Evolutionary conservation across 192 early-diverging fungal genomes (phyloP).

Genomic region (Helicostylum pulchrum): DNA sequence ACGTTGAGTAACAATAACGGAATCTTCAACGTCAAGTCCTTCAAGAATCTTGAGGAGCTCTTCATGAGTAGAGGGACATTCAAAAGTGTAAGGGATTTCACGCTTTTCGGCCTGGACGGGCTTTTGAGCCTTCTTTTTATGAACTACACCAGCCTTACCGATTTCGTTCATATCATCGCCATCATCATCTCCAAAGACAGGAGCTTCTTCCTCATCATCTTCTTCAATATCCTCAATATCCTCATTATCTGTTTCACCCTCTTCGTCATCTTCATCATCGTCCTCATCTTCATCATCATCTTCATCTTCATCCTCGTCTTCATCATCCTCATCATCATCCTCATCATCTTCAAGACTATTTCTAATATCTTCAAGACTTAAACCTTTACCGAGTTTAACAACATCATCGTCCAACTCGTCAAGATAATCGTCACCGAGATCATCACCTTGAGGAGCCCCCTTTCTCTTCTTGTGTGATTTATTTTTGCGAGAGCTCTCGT

Average conservation of each 20-base stretch:
- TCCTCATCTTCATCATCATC: slow-evolving; percentile 44
- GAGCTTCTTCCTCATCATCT: slow-evolving; percentile 25
- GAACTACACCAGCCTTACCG: slow-evolving; percentile 14
- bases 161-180: slow-evolving; percentile 52
- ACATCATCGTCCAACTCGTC: slow-evolving; percentile 43
- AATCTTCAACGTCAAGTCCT: slow-evolving; percentile 62
- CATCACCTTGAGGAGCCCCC: slow-evolving; percentile 60
- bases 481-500: slow-evolving; percentile 27
- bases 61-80: slow-evolving; percentile 69
- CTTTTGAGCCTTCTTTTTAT: slow-evolving; percentile 8
- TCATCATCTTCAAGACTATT: slow-evolving; percentile 39
- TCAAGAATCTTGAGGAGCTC: slow-evolving; percentile 68
- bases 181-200: slow-evolving; percentile 35
- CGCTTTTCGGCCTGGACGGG: background rate
- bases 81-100: slow-evolving; percentile 83
- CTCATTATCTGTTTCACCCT: slow-evolving; percentile 43
- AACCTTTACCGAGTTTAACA: slow-evolving; percentile 34
- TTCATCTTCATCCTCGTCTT: slow-evolving; percentile 43
- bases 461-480: slow-evolving; percentile 46
- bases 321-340: slow-evolving; percentile 34
- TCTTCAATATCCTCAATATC: slow-evolving; percentile 48
- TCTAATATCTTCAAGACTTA: slow-evolving; percentile 32
- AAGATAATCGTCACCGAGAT: slow-evolving; percentile 67
- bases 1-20: slow-evolving; percentile 71
- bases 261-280: slow-evolving; percentile 43